Conservation (phyloP, 2,329 filamentous ascomycete species). For the Hypoxylon sp. region DNA sequence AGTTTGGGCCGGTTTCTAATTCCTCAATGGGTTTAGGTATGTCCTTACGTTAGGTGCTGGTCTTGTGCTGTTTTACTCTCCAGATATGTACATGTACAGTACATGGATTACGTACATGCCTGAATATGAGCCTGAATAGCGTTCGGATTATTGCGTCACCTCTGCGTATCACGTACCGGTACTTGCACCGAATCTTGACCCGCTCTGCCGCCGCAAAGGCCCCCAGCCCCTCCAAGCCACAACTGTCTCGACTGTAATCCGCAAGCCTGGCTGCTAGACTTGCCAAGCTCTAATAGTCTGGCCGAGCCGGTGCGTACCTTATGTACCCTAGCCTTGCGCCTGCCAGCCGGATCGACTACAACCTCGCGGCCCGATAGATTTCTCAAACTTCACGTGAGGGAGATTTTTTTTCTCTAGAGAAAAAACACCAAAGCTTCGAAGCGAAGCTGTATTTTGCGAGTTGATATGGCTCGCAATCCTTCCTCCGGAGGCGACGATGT, state of each 20-base stretch:
- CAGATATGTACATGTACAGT: too few species aligned
- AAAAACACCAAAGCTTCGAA: slow-evolving; percentile 3
- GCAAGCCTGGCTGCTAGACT: too few species aligned
- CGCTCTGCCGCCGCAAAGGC: not conserved
- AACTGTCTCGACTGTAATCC: too few species aligned
- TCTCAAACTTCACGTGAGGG: slow-evolving; percentile 2
- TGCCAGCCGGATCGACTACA: slow-evolving; percentile 5
- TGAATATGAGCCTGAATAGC: not conserved
- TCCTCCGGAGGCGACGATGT: slow-evolving; percentile 41
- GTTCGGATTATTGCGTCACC: slow-evolving; percentile 19
- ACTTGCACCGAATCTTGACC: not conserved
- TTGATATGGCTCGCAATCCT: slow-evolving; percentile 39
- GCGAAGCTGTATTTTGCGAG: slow-evolving; percentile 2
- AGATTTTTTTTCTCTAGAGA: not conserved
- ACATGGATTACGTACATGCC: not conserved
- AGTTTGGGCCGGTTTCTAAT: not conserved
- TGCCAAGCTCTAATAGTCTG: too few species aligned
- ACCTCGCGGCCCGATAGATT: slow-evolving; percentile 8
- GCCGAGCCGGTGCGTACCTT: not conserved
- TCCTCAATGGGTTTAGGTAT: slow-evolving; percentile 9
- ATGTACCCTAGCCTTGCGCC: not conserved
- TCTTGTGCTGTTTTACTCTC: too few species aligned
- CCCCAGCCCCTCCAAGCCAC: not conserved
- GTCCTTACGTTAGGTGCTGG: too few species aligned
- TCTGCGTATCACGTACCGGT: not conserved